Evolutionary conservation across 2,329 filamentous ascomycete species (phyloP).

Genomic region (Cercospora citrullina): DNA sequence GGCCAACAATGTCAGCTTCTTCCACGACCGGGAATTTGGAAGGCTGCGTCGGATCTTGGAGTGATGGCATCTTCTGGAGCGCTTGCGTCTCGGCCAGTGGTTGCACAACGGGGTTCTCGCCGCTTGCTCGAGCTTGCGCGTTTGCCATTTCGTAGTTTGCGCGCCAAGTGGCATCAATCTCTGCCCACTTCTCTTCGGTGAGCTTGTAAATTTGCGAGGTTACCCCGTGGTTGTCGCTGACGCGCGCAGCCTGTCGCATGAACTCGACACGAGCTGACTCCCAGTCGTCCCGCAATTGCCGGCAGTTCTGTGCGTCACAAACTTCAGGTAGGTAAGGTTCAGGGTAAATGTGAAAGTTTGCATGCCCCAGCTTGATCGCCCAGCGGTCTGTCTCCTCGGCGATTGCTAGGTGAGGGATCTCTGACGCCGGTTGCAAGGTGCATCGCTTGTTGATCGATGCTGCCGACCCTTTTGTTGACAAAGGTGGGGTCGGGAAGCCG

Average conservation of each 20-base stretch:
- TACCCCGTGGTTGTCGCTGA: slow-evolving; percentile 83
- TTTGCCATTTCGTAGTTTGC: slow-evolving; percentile 64
- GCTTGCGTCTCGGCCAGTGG: slow-evolving; percentile 51
- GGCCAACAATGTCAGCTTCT: slow-evolving; percentile 89
- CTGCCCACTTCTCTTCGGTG: slow-evolving; percentile 85
- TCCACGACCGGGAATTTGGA: slow-evolving; percentile 87
- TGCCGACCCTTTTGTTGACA: slow-evolving; percentile 75
- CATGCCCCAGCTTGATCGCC: slow-evolving; percentile 83
- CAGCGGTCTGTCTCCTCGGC: slow-evolving; percentile 56
- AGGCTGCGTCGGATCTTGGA: slow-evolving; percentile 64
- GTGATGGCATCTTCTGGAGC: slow-evolving; percentile 65
- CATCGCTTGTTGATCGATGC: slow-evolving; percentile 67
- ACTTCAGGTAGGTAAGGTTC: slow-evolving; percentile 71
- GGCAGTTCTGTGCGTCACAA: slow-evolving; percentile 60
- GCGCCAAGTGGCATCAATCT: slow-evolving; percentile 75
- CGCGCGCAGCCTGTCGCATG: slow-evolving; percentile 83
- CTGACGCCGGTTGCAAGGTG: slow-evolving; percentile 55
- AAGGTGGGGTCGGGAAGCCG: slow-evolving; percentile 64
- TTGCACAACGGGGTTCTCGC: slow-evolving; percentile 45
- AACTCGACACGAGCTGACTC: slow-evolving; percentile 80
- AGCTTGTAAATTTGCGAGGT: slow-evolving; percentile 86
- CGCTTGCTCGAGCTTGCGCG: slow-evolving; percentile 39
- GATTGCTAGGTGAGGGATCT: slow-evolving; percentile 65
- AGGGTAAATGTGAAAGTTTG: slow-evolving; percentile 86
- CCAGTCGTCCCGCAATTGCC: slow-evolving; percentile 75